phyloP scores from a whole-genome alignment of 2,329 filamentous ascomycete genomes.

The Cladosporium sp. region DNA sequence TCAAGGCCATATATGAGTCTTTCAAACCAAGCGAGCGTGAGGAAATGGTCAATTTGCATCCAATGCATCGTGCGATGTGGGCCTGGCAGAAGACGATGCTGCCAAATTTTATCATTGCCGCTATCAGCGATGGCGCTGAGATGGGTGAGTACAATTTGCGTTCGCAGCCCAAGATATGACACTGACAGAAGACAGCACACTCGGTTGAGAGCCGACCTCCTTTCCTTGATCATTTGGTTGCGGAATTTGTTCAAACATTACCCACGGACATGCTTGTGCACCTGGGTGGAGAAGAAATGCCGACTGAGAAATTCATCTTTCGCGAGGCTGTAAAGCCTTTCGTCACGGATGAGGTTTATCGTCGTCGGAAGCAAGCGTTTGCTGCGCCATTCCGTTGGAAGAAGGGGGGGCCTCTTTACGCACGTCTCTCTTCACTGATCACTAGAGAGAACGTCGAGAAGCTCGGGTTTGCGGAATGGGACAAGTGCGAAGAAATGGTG shows the following conservation, averaged over 20 bases:
- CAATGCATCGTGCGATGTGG: neutral
- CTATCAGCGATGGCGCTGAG: neutral
- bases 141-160: neutral
- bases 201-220: neutral
- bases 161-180: no score
- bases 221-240: neutral
- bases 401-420: constrained; percentile 18
- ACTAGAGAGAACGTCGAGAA: constrained; percentile 4
- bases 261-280: neutral
- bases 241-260: neutral
- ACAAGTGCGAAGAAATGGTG: neutral
- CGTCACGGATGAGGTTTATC: constrained; percentile 24
- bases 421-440: constrained; percentile 18
- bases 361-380: constrained; percentile 23
- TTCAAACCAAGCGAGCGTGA: neutral
- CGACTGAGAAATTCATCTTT: constrained; percentile 23
- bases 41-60: neutral
- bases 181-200: neutral
- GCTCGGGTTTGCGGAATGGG: neutral
- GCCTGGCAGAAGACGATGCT: neutral
- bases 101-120: neutral
- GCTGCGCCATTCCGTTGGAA: constrained; percentile 20
- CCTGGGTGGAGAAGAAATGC: neutral
- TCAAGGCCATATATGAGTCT: neutral
- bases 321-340: constrained; percentile 24